These are phyloP conservation scores for Paratinospora sagittata DNA, from an alignment of 164 flowering plant species.

Conservation along the genomic window DNA sequence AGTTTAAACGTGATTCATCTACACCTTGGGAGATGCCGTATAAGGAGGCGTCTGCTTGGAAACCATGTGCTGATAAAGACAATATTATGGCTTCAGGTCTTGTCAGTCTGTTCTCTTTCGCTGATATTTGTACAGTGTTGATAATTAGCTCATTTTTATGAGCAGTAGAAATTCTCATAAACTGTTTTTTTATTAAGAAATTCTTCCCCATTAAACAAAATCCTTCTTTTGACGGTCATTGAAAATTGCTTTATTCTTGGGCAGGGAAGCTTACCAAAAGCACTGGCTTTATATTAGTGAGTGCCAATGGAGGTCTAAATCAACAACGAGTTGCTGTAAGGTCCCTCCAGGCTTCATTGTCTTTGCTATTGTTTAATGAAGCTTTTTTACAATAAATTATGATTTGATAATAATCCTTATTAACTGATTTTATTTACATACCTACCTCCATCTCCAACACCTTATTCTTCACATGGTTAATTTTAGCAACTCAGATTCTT, in stretches of 20 bases:
- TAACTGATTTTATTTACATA: too few species aligned
- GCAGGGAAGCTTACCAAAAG: constrained; percentile 37
- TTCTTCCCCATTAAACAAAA: neutral
- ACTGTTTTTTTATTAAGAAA: neutral
- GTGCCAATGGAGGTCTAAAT: constrained; percentile 99
- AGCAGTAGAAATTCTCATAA: too few species aligned
- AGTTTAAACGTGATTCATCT: constrained; percentile 33
- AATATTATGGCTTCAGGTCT: constrained; percentile 27
- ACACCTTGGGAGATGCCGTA: constrained; percentile 60
- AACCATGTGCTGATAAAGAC: constrained; percentile 64
- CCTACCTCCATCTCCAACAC: too few species aligned
- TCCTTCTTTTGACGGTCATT: neutral
- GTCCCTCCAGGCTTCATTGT: constrained; percentile 10
- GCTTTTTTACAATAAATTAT: neutral
- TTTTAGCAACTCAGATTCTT: too few species aligned
- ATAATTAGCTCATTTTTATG: neutral
- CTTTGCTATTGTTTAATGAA: constrained; percentile 5
- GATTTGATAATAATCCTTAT: neutral
- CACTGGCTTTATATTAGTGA: constrained; percentile 74
- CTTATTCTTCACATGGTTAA: too few species aligned
- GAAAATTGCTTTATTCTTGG: constrained; percentile 10
- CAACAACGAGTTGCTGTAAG: constrained; percentile 99
- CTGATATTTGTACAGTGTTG: neutral
- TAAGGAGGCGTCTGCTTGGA: constrained; percentile 58
- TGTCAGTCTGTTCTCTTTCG: neutral